A percentile compares a stretch with the other conserved stretches of the same genome.
Conservation (phyloP, 2,329 filamentous ascomycete genomes). For the Seiridium cupressi region DNA sequence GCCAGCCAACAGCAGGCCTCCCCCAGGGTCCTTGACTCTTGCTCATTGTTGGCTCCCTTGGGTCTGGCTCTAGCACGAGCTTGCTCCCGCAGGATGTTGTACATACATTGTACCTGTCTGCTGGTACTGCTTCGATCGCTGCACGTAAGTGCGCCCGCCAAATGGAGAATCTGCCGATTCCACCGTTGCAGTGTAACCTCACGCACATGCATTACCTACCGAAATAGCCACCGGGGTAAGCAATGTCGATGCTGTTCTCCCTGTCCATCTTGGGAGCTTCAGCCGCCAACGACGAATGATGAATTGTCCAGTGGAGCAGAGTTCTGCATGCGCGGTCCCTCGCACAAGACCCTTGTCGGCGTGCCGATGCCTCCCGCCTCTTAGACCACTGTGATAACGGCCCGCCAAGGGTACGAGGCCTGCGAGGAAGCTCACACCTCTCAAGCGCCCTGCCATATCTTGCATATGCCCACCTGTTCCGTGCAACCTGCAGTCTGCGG, state of each 20-base stretch:
- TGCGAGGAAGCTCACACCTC: background rate
- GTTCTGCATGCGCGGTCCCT: background rate
- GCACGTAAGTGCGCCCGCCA: background rate
- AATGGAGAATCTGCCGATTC: background rate
- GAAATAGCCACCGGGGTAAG: too few species aligned
- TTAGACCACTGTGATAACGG: slow-evolving; percentile 18
- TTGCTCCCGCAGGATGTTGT: background rate
- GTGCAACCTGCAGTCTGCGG: slow-evolving; percentile 36
- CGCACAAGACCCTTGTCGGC: slow-evolving; percentile 5
- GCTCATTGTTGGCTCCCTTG: background rate
- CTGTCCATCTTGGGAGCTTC: too few species aligned
- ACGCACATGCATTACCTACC: too few species aligned
- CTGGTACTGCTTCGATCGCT: background rate
- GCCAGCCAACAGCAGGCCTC: background rate
- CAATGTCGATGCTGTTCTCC: too few species aligned
- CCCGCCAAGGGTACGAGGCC: slow-evolving; percentile 12
- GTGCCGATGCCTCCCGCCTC: slow-evolving; percentile 21
- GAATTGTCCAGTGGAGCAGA: too few species aligned
- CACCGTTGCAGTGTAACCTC: background rate
- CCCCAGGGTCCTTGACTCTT: background rate
- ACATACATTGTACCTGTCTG: too few species aligned
- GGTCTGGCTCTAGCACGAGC: background rate
- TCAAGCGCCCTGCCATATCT: slow-evolving; percentile 6
- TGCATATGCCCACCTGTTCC: slow-evolving; percentile 20
- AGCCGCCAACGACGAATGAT: too few species aligned